A percentile compares a stretch with the other conserved stretches of the same genome.
These are phyloP conservation scores for Trichoderma reesei DNA, from an alignment of 495 filamentous ascomycete genomes.

Conservation along the genomic window DNA sequence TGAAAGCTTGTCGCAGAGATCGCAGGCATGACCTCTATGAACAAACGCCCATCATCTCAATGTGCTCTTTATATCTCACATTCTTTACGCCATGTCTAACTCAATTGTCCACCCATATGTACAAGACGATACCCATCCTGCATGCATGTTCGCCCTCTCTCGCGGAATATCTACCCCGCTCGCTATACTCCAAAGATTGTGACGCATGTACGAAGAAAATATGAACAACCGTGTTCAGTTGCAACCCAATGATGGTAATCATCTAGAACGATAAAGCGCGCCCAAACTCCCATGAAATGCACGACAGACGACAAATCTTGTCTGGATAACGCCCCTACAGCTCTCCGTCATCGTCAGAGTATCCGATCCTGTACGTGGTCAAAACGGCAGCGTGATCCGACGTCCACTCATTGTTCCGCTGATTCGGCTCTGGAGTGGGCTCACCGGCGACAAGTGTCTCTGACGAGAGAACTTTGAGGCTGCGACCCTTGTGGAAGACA, in stretches of 20 bases:
- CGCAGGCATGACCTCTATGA: too few relatives aligned
- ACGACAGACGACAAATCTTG: neutral
- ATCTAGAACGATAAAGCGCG: neutral
- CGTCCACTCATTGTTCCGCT: conserved; percentile 6
- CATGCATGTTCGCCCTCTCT: neutral
- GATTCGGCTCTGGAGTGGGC: neutral
- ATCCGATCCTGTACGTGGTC: neutral
- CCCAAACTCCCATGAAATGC: neutral
- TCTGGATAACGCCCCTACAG: neutral
- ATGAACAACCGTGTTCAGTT: neutral
- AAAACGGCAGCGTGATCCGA: neutral
- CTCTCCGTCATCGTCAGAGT: neutral
- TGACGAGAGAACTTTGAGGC: neutral
- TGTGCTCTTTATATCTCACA: neutral
- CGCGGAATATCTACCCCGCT: neutral
- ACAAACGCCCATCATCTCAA: neutral
- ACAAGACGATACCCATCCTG: neutral
- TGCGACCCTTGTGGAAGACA: conserved; percentile 5
- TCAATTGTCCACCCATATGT: too few relatives aligned
- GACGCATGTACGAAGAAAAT: neutral
- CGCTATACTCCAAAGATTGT: neutral
- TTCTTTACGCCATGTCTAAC: too few relatives aligned
- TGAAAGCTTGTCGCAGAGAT: too few relatives aligned
- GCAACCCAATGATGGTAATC: neutral
- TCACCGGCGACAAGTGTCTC: neutral